phyloP scores from a whole-genome alignment of 176 grass and related monocot genomes.

The Melocanna baccifera region DNA sequence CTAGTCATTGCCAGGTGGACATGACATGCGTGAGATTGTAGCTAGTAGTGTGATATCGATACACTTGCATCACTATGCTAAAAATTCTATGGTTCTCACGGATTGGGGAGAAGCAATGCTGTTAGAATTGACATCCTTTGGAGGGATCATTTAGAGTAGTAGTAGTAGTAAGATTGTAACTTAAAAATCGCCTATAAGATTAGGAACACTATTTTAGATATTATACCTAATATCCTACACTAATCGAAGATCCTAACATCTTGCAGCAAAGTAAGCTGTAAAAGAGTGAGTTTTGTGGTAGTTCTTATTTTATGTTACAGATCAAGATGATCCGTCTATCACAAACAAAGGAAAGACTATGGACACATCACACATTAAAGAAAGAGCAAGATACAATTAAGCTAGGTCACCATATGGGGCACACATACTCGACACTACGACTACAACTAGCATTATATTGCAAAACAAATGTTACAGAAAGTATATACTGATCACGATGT shows the following conservation, averaged over 20 bases:
- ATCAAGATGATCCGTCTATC: background rate
- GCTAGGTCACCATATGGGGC: background rate
- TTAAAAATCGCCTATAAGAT: too few species aligned
- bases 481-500: background rate
- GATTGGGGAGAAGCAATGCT: background rate
- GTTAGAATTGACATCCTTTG: background rate
- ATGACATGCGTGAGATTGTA: background rate
- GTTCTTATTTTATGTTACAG: background rate
- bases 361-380: background rate
- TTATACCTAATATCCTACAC: background rate
- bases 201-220: too few species aligned
- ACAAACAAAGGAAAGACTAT: background rate
- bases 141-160: background rate
- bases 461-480: background rate
- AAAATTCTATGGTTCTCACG: background rate
- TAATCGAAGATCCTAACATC: background rate
- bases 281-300: background rate
- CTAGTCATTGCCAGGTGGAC: constrained; percentile 18
- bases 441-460: background rate
- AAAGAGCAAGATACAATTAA: background rate
- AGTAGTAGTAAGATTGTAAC: background rate
- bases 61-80: background rate
- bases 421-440: background rate
- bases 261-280: background rate
- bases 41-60: background rate